A percentile compares a stretch with the other conserved stretches of the same genome.
Evolutionary conservation across 805 yeast genomes (phyloP).

Genomic region (Groenewaldozyma tartarivorans): DNA sequence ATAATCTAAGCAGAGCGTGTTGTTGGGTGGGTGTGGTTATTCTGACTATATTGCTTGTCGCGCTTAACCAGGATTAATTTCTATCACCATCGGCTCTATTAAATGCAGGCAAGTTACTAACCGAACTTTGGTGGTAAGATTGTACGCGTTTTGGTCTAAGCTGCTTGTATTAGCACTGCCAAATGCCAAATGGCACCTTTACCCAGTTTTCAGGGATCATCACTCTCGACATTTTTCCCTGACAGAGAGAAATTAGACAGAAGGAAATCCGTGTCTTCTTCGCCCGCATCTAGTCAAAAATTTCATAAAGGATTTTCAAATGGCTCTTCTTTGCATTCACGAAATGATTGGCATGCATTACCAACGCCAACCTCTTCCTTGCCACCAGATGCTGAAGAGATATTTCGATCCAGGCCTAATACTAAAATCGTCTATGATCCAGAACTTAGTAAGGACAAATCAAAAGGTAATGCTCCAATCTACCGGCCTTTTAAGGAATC

Average conservation of each 20-base stretch:
- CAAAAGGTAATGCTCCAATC: slow-evolving; percentile 29
- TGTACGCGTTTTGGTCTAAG: no score
- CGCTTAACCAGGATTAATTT: no score
- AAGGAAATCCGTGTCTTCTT: neutral
- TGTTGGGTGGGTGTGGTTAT: no score
- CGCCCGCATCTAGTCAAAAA: neutral
- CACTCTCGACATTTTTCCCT: neutral
- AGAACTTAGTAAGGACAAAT: slow-evolving; percentile 35
- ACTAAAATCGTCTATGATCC: slow-evolving; percentile 43
- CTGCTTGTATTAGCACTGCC: no score
- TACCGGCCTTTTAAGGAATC: slow-evolving; percentile 30
- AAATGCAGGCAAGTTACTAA: no score
- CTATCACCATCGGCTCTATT: no score
- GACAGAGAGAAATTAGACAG: neutral
- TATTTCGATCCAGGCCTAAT: slow-evolving; percentile 5
- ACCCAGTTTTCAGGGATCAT: neutral
- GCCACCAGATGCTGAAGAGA: neutral
- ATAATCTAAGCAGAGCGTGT: no score
- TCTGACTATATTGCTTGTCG: no score
- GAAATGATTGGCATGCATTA: neutral
- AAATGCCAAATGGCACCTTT: no score
- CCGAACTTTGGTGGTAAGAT: no score
- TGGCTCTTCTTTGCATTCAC: no score
- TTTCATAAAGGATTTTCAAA: no score
- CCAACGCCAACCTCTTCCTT: neutral